Conservation (phyloP, 2,329 filamentous ascomycete genomes). For the Penicillium sp. region DNA sequence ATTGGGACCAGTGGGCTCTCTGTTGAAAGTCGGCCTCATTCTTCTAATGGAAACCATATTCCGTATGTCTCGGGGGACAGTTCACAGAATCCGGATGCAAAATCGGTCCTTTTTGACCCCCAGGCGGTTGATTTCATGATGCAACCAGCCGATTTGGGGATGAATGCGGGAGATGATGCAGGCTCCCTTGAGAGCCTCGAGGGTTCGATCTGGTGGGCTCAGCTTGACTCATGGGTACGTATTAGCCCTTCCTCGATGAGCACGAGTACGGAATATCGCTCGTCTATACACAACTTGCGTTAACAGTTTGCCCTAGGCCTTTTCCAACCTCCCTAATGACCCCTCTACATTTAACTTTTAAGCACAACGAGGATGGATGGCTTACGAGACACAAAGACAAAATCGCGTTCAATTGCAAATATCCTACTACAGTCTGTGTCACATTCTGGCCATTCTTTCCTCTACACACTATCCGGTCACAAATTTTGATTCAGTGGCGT, state of each 20-base stretch:
- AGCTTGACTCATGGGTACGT: constrained; percentile 39
- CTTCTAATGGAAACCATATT: neutral
- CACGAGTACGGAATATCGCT: neutral
- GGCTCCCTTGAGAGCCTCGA: constrained; percentile 34
- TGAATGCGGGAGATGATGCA: constrained; percentile 24
- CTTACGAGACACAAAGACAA: neutral
- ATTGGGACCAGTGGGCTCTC: constrained; percentile 19
- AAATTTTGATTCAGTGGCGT: neutral
- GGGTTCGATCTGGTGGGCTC: constrained; percentile 39
- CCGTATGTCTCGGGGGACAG: neutral
- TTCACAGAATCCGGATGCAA: neutral
- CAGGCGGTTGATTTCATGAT: constrained; percentile 17
- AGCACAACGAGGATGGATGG: neutral
- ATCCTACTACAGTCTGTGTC: neutral
- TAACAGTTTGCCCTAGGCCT: constrained; percentile 25
- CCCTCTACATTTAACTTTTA: constrained; percentile 25
- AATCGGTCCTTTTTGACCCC: constrained; percentile 10
- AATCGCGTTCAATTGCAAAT: neutral
- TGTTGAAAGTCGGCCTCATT: neutral
- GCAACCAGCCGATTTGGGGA: constrained; percentile 17
- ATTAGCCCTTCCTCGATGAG: neutral
- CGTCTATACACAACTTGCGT: neutral
- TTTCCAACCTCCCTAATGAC: constrained; percentile 32
- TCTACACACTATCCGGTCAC: neutral
- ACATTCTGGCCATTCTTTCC: neutral